phyloP scores from a whole-genome alignment of 352 stramenopile species.

The Pythium biforme region DNA sequence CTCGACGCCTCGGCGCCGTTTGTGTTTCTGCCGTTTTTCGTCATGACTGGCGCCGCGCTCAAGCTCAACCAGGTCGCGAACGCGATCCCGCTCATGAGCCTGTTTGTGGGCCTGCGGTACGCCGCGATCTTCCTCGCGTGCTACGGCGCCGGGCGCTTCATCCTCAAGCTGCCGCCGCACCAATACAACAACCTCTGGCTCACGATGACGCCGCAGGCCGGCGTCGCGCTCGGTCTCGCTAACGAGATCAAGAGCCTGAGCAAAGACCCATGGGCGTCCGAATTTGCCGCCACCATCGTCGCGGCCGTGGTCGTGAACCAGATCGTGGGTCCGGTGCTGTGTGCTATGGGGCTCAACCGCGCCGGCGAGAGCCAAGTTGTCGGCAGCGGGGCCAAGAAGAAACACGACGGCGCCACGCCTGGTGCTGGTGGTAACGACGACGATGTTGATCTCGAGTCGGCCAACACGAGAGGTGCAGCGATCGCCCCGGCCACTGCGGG shows the following conservation, averaged over 20 bases:
- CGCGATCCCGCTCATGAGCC: constrained; percentile 60
- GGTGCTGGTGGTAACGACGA: neutral
- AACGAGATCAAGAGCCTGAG: constrained; percentile 57
- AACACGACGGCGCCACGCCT: neutral
- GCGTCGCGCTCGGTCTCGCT: constrained; percentile 58
- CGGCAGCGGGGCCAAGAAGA: neutral
- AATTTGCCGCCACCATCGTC: constrained; percentile 67
- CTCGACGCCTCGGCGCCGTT: constrained; percentile 62
- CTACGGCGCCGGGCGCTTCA: constrained; percentile 57
- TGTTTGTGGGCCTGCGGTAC: constrained; percentile 59
- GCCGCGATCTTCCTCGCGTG: constrained; percentile 60
- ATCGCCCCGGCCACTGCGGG: neutral
- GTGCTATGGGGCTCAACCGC: constrained; percentile 47
- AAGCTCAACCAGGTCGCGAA: constrained; percentile 63
- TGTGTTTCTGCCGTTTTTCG: constrained; percentile 77
- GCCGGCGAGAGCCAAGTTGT: constrained; percentile 40
- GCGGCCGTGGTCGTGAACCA: constrained; percentile 71
- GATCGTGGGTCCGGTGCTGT: constrained; percentile 65
- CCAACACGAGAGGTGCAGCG: neutral
- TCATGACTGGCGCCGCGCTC: constrained; percentile 66
- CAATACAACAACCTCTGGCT: constrained; percentile 80
- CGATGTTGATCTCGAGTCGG: constrained; percentile 7
- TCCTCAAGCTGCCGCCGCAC: constrained; percentile 53
- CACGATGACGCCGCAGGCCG: constrained; percentile 69
- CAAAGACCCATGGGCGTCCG: constrained; percentile 43